Conservation (phyloP, 2,329 filamentous ascomycete species). For the Didymellaceae sp. region DNA sequence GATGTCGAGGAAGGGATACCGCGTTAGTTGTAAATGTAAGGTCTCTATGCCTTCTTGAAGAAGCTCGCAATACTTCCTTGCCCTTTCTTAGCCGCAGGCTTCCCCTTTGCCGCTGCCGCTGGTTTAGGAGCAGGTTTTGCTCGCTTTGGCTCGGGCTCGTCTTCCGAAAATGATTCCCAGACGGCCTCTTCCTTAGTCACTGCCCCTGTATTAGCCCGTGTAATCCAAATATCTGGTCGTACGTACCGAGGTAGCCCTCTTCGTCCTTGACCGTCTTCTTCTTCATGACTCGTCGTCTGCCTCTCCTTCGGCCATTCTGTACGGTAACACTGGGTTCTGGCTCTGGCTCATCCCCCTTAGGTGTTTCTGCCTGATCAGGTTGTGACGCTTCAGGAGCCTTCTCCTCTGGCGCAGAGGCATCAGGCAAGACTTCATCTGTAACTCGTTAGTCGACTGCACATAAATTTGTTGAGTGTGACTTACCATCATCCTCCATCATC, state of each 20-base stretch:
- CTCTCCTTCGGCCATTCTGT: constrained; percentile 72
- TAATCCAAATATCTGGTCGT: neutral
- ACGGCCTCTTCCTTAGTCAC: constrained; percentile 83
- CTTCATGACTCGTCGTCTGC: constrained; percentile 80
- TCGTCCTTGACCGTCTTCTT: constrained; percentile 88
- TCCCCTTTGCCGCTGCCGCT: constrained; percentile 59
- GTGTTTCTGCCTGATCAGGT: constrained; percentile 24
- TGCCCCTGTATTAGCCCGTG: constrained; percentile 48
- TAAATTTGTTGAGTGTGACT: constrained; percentile 2
- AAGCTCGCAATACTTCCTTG: constrained; percentile 92
- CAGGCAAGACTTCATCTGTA: constrained; percentile 64
- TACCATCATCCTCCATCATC: constrained; percentile 78
- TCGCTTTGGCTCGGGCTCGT: constrained; percentile 71
- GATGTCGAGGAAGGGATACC: neutral
- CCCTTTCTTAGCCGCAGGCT: constrained; percentile 55
- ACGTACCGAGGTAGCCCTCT: constrained; percentile 84
- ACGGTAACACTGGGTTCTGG: constrained; percentile 54
- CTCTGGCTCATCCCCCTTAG: constrained; percentile 34
- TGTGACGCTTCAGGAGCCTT: constrained; percentile 47
- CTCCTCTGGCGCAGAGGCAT: constrained; percentile 54
- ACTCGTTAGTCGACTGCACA: constrained; percentile 22
- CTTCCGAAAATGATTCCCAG: constrained; percentile 95
- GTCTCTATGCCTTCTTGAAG: constrained; percentile 75
- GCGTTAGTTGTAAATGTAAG: neutral
- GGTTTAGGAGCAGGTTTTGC: constrained; percentile 53